Base-by-base conservation (phyloP, 306 rosid genomes). In the Casuarina equisetifolia region DNA sequence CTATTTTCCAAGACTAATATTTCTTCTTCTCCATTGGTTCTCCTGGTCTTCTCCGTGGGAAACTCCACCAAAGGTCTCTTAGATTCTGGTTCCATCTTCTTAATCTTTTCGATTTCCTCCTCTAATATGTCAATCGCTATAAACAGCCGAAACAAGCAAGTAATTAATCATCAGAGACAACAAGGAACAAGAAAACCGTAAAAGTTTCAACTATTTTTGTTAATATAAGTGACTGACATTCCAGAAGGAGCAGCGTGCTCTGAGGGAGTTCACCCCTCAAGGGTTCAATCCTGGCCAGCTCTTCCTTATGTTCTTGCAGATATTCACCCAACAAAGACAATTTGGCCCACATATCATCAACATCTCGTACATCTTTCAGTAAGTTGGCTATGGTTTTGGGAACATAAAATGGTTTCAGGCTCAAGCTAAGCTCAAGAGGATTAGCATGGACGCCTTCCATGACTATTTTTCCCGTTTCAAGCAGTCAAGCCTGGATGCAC, bases 41-140 rank as follows among this genome's bases (percentile, higher is more conserved):
- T 38, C 13, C 44, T 67, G 5, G 5, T 67, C 6, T 40, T 52
- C 3, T 48, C n/a, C 19, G 35, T 3, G 32, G 69, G 6, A 69
- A 51, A 40, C 69, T 77, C 74, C 17, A 32, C 13, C 19, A 69
- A 15, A 13, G 51, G 57, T 16, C 43, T 53, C 36, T 44, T 32
- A 32, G 61, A 2, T 51, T 16, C 45, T 1, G 61, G 43, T 17
- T 54, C 19, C 9, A 42, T 25, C 11, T 7, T 77, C 54, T 12
- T 13, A 2, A 13, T 3, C 80, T 54, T 66, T 6, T 13, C 16
- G 61, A 77, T 68, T 42, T 77, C 74, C 38, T 53, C 74, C 43
- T 53, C 32, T 16, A 77, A 4, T 19, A 55, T 42, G 46, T 66
- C 69, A 77, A 77, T 77, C 36, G 80, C 80, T 77, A n/a, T 12